Conservation (phyloP, 108 stramenopile genomes). For the Conticribra weissflogii region DNA sequence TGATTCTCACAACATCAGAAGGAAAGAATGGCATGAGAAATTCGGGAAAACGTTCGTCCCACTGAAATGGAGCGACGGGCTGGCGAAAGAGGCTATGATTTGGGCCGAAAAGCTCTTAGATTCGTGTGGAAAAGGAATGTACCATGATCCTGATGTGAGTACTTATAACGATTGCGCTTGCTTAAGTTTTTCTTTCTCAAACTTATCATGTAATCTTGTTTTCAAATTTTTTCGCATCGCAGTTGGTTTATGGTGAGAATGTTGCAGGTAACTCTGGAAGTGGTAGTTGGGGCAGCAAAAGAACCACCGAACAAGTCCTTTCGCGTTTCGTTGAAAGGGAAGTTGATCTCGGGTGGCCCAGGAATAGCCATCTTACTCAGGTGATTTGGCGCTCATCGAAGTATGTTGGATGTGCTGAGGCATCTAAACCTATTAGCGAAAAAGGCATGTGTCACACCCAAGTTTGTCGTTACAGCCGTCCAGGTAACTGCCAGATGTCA, state of each 20-base stretch:
- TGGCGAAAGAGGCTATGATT: constrained; percentile 8
- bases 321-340: constrained; percentile 41
- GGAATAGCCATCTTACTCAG: constrained; percentile 47
- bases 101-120: constrained; percentile 35
- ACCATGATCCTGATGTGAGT: constrained; percentile 39
- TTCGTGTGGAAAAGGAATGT: constrained; percentile 39
- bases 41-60: constrained; percentile 27
- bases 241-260: constrained; percentile 47
- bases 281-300: constrained; percentile 21
- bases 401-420: constrained; percentile 52
- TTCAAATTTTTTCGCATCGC: too few relatives aligned
- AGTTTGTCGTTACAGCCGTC: constrained; percentile 45
- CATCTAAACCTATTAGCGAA: constrained; percentile 24
- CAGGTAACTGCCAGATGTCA: constrained; percentile 13
- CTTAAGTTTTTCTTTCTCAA: too few relatives aligned
- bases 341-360: constrained; percentile 18
- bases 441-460: constrained; percentile 38
- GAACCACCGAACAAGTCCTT: constrained; percentile 31
- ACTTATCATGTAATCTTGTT: too few relatives aligned
- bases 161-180: too few relatives aligned
- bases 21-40: constrained; percentile 27
- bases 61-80: constrained; percentile 17
- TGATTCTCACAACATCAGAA: constrained; percentile 23
- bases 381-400: constrained; percentile 40
- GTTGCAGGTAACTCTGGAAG: constrained; percentile 34